These are phyloP conservation scores for Taxillus chinensis DNA, from an alignment of 164 flowering plant species.

Conservation along the genomic window DNA sequence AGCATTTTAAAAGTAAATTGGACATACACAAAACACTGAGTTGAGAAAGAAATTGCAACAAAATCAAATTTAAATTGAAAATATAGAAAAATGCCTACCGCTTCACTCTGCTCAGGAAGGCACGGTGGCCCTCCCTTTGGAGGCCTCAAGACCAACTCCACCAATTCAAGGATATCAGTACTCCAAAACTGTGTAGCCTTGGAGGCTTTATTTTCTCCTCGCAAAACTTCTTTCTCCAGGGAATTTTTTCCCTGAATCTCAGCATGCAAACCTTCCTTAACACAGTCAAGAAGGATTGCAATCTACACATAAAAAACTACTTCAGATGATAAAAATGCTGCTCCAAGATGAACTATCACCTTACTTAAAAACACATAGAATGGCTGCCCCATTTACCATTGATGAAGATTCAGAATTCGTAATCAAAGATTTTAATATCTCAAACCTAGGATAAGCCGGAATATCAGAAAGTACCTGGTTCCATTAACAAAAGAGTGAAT, in stretches of 20 bases:
- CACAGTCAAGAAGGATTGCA: slow-evolving; percentile 62
- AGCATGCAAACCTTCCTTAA: slow-evolving; percentile 39
- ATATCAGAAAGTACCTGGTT: slow-evolving; percentile 67
- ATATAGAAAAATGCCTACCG: slow-evolving; percentile 30
- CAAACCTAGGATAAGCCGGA: slow-evolving; percentile 51
- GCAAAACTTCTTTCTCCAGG: slow-evolving; percentile 4
- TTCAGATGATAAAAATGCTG: slow-evolving; percentile 6
- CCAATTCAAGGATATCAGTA: slow-evolving; percentile 48
- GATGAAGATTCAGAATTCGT: slow-evolving; percentile 44
- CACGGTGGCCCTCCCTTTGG: slow-evolving; percentile 69
- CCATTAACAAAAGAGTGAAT: slow-evolving; percentile 1
- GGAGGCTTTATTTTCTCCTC: slow-evolving; percentile 12
- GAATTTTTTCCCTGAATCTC: slow-evolving; percentile 20
- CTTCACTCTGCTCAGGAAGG: slow-evolving; percentile 73
- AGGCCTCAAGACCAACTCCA: slow-evolving; percentile 68
- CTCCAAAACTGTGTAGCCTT: slow-evolving; percentile 33
- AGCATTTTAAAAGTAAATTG: too few species aligned
- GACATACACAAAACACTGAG: background rate
- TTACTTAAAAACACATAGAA: background rate
- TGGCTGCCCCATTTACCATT: slow-evolving; percentile 44
- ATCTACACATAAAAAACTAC: slow-evolving; percentile 30
- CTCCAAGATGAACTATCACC: background rate
- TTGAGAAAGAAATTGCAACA: background rate
- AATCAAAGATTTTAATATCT: slow-evolving; percentile 55
- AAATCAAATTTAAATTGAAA: background rate